Conservation (phyloP, 306 rosid species). For the Rubus idaeus region DNA sequence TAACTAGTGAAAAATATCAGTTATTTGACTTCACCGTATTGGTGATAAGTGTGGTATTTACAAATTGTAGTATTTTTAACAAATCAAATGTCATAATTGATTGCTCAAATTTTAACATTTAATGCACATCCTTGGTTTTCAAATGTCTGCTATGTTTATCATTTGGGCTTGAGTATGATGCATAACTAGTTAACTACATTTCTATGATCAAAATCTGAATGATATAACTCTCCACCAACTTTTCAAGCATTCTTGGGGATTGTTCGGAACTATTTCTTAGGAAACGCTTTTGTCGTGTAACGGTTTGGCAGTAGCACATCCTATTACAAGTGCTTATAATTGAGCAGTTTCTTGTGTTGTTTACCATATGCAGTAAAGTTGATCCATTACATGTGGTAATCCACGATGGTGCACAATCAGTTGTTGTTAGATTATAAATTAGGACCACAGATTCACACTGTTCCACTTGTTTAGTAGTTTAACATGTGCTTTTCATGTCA, state of each 20-base stretch:
- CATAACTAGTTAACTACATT: neutral
- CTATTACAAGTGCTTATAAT: neutral
- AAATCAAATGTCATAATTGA: neutral
- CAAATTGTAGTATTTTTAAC: neutral
- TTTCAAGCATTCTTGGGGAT: neutral
- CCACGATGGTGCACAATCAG: neutral
- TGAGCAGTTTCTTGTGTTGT: neutral
- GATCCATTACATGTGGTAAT: neutral
- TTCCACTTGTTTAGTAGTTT: neutral
- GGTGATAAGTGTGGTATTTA: neutral
- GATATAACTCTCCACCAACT: neutral
- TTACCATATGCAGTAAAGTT: neutral
- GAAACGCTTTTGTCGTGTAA: neutral
- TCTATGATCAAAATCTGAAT: neutral
- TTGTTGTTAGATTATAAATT: neutral
- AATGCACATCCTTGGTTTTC: neutral
- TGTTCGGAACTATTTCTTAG: too few relatives aligned
- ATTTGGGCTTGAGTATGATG: slow-evolving; percentile 3
- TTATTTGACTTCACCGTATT: neutral
- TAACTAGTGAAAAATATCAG: neutral
- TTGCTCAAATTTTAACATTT: neutral
- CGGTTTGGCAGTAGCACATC: neutral
- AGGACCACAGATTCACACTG: neutral
- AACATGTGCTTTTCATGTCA: neutral
- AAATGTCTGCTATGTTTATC: neutral